These are phyloP conservation scores for Ganoderma resinaceum DNA, from an alignment of 1,284 basidiomycete genomes.

Conservation along the genomic window DNA sequence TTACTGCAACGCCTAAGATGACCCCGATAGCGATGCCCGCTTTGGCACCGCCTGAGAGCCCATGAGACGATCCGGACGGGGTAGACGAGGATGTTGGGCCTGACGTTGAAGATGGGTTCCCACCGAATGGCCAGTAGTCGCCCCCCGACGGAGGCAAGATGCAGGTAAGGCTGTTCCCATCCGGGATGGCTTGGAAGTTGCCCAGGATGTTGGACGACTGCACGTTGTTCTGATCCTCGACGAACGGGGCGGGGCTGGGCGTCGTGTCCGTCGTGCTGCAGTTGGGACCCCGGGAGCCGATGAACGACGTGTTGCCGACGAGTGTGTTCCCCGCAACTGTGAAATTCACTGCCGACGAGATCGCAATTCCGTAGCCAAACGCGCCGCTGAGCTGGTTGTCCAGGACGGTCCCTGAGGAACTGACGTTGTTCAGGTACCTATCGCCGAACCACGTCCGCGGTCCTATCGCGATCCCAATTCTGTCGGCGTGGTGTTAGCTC, in stretches of 20 bases:
- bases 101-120: constrained; percentile 48
- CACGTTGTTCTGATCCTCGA: constrained; percentile 57
- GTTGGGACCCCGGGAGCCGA: constrained; percentile 74
- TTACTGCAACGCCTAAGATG: constrained; percentile 52
- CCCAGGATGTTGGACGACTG: constrained; percentile 52
- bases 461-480: constrained; percentile 80
- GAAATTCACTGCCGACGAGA: constrained; percentile 71
- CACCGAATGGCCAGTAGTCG: constrained; percentile 77
- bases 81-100: neutral
- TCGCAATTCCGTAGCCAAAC: constrained; percentile 73
- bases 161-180: constrained; percentile 68
- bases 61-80: constrained; percentile 10
- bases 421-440: constrained; percentile 65
- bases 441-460: constrained; percentile 82
- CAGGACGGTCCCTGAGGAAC: constrained; percentile 62
- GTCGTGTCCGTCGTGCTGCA: constrained; percentile 62
- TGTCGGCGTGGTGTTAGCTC: constrained; percentile 25
- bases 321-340: constrained; percentile 71
- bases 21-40: constrained; percentile 64
- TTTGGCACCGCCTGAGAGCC: constrained; percentile 45
- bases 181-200: constrained; percentile 57
- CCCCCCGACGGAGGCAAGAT: constrained; percentile 70
- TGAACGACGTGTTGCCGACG: constrained; percentile 78
- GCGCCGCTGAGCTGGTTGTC: constrained; percentile 78
- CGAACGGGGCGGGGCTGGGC: constrained; percentile 63